Conservation (phyloP, 331 rosid genomes). For the Phaseolus coccineus region DNA sequence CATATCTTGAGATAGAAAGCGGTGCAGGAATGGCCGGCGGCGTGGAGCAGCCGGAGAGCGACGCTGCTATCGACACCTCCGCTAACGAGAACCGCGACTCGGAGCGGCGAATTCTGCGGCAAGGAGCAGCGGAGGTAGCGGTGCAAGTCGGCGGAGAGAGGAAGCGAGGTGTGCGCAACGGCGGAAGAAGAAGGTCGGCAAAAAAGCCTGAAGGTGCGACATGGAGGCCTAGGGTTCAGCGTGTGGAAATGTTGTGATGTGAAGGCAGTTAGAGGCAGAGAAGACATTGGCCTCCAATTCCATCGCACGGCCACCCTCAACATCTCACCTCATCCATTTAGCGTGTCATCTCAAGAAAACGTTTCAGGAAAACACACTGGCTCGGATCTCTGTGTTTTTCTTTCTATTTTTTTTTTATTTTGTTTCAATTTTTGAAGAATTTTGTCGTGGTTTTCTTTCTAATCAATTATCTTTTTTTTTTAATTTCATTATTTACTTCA, state of each 20-base stretch:
- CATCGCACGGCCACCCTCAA: slow-evolving; percentile 34
- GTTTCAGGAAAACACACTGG: not conserved
- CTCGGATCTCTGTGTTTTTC: not conserved
- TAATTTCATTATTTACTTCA: too few species aligned
- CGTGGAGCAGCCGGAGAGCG: slow-evolving; percentile 86
- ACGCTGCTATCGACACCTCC: slow-evolving; percentile 97
- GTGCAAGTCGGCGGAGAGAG: slow-evolving; percentile 50
- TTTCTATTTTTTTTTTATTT: not conserved
- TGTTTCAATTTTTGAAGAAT: too few species aligned
- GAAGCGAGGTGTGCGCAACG: slow-evolving; percentile 37
- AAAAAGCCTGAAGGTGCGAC: slow-evolving; percentile 13
- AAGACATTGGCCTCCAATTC: slow-evolving; percentile 41
- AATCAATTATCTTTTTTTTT: too few species aligned
- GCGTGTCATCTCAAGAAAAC: not conserved
- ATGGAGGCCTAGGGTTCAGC: slow-evolving; percentile 19
- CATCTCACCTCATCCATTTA: slow-evolving; percentile 38
- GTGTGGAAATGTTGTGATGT: slow-evolving; percentile 14
- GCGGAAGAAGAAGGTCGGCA: slow-evolving; percentile 32
- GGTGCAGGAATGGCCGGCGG: slow-evolving; percentile 88
- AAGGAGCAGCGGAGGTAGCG: slow-evolving; percentile 67
- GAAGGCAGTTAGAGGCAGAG: slow-evolving; percentile 41
- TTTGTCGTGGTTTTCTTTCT: not conserved
- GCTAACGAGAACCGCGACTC: slow-evolving; percentile 82
- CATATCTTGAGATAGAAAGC: slow-evolving; percentile 93
- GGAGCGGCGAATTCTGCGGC: slow-evolving; percentile 61